Evolutionary conservation across 1,284 basidiomycete species (phyloP), one percentile per base, ranked within the genome.

Genomic region (Xerocomus nothofagi): DNA sequence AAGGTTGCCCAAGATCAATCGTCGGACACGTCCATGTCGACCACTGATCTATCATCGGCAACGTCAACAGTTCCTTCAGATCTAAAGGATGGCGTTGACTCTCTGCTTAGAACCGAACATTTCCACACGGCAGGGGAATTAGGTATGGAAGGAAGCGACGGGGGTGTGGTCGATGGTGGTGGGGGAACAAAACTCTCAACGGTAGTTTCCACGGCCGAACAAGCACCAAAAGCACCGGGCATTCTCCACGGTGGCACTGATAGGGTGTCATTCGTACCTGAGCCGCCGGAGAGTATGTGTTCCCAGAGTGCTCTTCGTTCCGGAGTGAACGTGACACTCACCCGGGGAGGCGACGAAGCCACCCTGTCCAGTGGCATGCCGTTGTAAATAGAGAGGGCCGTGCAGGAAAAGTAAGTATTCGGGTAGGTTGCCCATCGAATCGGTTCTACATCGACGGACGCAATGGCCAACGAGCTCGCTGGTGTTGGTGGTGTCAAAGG

Each of bases 401-500:
- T 21, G 72, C 62, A 82, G 9, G 77, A 78, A 61, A 88, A 88
- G 54, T 81, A 76, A 3, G 77, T 75, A 27, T 71, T 61, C 4
- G 84, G 81, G 57, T 84, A 89, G 24, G 54, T 60, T 4, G 83
- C 86, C 86, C 86, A 88, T 39, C 86, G 61, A 34, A 37, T 75
- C 18, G 23, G 39, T 27, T 51, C 39, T 21, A 30, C 32, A 9
- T 42, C 50, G 24, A 23, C 27, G 21, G 49, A 39, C n/a, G n/a
- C n/a, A n/a, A n/a, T 8, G 11, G 20, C 30, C 29, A 21, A 42
- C 8, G 43, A 33, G 21, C 42, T 40, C 12, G 36, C 9, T 23
- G 33, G 20, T 9, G 24, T 20, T 31, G 23, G 39, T n/a, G 24
- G 10, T 9, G 7, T 12, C 17, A 31, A 51, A 3, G 26, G 18